Evolutionary conservation across 345 rosid species (phyloP).

Genomic region (Sisymbrium altissimum): DNA sequence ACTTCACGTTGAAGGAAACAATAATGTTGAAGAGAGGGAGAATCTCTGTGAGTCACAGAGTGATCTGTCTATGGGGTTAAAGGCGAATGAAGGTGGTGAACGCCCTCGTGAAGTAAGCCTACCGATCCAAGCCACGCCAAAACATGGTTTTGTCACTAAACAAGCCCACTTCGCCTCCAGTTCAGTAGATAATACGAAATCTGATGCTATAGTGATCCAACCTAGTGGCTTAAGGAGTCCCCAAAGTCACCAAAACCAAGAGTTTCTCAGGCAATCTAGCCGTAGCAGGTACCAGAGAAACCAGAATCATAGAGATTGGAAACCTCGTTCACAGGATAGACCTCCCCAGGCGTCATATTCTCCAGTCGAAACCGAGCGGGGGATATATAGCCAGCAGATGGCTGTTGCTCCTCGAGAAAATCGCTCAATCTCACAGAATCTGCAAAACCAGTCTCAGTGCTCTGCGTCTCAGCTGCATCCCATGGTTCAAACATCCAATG

Average conservation of each 20-base stretch:
- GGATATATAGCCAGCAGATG: constrained; percentile 33
- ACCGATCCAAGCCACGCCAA: constrained; percentile 32
- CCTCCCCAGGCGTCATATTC: constrained; percentile 33
- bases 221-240: constrained; percentile 30
- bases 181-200: constrained; percentile 35
- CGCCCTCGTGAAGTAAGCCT: constrained; percentile 36
- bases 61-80: constrained; percentile 42
- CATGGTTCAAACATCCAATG: constrained; percentile 35
- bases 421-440: constrained; percentile 36
- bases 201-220: constrained; percentile 43
- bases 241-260: constrained; percentile 38
- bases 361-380: constrained; percentile 30
- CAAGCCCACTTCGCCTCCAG: constrained; percentile 32
- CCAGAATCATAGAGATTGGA: constrained; percentile 44
- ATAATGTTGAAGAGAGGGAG: constrained; percentile 28
- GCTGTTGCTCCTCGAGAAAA: constrained; percentile 31
- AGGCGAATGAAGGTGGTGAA: constrained; percentile 33
- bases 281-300: constrained; percentile 39
- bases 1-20: constrained; percentile 19
- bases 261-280: constrained; percentile 20
- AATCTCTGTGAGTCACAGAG: constrained; percentile 41
- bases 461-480: constrained; percentile 35
- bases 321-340: constrained; percentile 44
- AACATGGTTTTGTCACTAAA: constrained; percentile 26
- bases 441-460: constrained; percentile 39